These are phyloP conservation scores for Candida peoriensis DNA, from an alignment of 805 yeast genomes.

Conservation along the genomic window DNA sequence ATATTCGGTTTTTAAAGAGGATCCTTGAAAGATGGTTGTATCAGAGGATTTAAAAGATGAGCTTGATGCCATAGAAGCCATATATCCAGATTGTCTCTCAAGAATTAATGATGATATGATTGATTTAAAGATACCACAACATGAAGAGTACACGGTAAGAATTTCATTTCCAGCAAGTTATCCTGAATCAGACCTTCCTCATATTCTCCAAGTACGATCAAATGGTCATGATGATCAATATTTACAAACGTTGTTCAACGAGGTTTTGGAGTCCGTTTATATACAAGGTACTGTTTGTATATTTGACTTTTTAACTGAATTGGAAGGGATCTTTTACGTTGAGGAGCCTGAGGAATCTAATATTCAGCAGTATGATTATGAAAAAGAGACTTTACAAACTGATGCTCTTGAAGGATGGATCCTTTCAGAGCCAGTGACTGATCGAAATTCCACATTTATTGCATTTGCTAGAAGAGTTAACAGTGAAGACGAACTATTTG, in stretches of 20 bases:
- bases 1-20: not conserved
- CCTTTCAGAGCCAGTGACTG: slow-evolving; percentile 70
- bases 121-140: slow-evolving; percentile 55
- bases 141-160: slow-evolving; percentile 54
- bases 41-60: slow-evolving; percentile 63
- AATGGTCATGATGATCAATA: slow-evolving; percentile 37
- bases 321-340: slow-evolving; percentile 46
- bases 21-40: slow-evolving; percentile 7
- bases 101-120: slow-evolving; percentile 31
- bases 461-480: slow-evolving; percentile 64
- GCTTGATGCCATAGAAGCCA: slow-evolving; percentile 77
- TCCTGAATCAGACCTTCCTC: slow-evolving; percentile 60
- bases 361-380: not conserved
- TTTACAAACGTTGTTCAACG: slow-evolving; percentile 41
- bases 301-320: slow-evolving; percentile 70
- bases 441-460: slow-evolving; percentile 80
- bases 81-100: slow-evolving; percentile 63
- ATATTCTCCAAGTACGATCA: slow-evolving; percentile 49
- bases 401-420: slow-evolving; percentile 72
- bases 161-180: slow-evolving; percentile 68
- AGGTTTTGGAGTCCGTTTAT: slow-evolving; percentile 49
- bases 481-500: slow-evolving; percentile 63
- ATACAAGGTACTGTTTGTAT: slow-evolving; percentile 64
- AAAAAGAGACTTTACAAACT: not conserved
- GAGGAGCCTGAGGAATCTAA: slow-evolving; percentile 21